phyloP scores from a whole-genome alignment of 2,329 filamentous ascomycete genomes.

The Domatiomyces catenatus region DNA sequence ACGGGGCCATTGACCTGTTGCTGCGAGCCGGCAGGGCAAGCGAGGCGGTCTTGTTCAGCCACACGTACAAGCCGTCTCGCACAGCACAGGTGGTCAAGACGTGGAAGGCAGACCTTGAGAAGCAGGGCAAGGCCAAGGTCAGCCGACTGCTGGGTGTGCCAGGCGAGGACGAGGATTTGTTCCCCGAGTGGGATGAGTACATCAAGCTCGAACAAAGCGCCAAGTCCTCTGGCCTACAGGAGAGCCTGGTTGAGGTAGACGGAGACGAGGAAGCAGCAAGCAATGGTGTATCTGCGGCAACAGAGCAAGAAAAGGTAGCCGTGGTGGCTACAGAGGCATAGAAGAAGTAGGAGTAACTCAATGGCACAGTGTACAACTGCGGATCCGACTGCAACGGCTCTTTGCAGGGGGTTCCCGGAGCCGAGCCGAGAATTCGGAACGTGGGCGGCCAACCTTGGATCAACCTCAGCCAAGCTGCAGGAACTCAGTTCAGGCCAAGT shows the following conservation, averaged over 20 bases:
- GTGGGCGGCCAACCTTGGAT: background rate
- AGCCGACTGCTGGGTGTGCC: slow-evolving; percentile 71
- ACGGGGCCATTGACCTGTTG: slow-evolving; percentile 66
- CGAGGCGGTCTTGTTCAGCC: slow-evolving; percentile 80
- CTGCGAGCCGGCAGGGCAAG: slow-evolving; percentile 62
- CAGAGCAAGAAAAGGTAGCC: background rate
- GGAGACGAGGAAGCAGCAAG: slow-evolving; percentile 20
- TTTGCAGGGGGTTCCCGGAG: background rate
- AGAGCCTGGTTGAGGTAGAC: slow-evolving; percentile 27
- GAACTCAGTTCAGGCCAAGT: background rate
- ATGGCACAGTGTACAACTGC: background rate
- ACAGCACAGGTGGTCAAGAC: slow-evolving; percentile 50
- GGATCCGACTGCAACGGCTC: background rate
- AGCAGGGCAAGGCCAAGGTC: slow-evolving; percentile 70
- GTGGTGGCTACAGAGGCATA: background rate
- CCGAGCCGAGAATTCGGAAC: background rate
- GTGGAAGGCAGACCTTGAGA: slow-evolving; percentile 77
- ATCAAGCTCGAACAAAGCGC: slow-evolving; percentile 52
- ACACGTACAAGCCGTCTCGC: slow-evolving; percentile 83
- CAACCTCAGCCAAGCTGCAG: background rate
- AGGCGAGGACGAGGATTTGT: slow-evolving; percentile 65
- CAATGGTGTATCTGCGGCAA: slow-evolving; percentile 9
- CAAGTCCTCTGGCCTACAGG: slow-evolving; percentile 22
- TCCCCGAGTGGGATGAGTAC: slow-evolving; percentile 93
- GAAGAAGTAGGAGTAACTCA: background rate